phyloP scores from a whole-genome alignment of 2,329 filamentous ascomycete genomes.

The Grosmannia huntii region DNA sequence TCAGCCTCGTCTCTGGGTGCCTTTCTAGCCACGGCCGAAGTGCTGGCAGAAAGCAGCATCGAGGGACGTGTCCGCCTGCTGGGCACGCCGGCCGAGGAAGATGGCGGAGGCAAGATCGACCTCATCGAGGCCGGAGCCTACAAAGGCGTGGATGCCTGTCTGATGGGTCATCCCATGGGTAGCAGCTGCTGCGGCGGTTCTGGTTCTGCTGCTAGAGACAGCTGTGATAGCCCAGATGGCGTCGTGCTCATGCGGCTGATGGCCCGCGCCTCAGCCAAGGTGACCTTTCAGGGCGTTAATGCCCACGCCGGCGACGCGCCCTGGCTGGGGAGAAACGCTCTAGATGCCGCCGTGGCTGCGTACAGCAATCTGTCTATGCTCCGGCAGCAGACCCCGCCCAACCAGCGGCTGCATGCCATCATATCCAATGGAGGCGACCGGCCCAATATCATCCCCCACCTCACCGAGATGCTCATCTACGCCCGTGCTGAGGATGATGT shows the following conservation, averaged over 20 bases:
- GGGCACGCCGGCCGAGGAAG: conserved; percentile 32
- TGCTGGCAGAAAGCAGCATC: conserved; percentile 11
- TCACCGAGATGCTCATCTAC: conserved; percentile 29
- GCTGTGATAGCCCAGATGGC: background rate
- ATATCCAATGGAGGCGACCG: conserved; percentile 25
- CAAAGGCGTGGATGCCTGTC: conserved; percentile 19
- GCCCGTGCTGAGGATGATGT: conserved; percentile 27
- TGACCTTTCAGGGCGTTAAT: conserved; percentile 25
- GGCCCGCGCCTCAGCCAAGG: conserved; percentile 7
- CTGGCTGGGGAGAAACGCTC: conserved; percentile 33
- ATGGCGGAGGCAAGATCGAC: conserved; percentile 29
- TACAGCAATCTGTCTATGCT: conserved; percentile 27
- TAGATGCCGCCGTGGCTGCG: conserved; percentile 30
- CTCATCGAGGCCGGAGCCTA: conserved; percentile 30
- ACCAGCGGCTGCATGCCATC: conserved; percentile 36
- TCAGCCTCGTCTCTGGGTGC: conserved; percentile 23
- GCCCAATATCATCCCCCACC: conserved; percentile 24
- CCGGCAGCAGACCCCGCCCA: conserved; percentile 32
- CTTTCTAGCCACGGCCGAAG: conserved; percentile 20
- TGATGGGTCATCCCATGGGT: conserved; percentile 26
- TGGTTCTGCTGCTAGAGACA: background rate
- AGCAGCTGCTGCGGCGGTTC: background rate
- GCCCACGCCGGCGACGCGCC: conserved; percentile 33
- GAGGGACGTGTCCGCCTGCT: conserved; percentile 19
- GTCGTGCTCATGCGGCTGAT: conserved; percentile 7